Conservation (phyloP, 768 basidiomycete genomes). For the Trametes gibbosa region DNA sequence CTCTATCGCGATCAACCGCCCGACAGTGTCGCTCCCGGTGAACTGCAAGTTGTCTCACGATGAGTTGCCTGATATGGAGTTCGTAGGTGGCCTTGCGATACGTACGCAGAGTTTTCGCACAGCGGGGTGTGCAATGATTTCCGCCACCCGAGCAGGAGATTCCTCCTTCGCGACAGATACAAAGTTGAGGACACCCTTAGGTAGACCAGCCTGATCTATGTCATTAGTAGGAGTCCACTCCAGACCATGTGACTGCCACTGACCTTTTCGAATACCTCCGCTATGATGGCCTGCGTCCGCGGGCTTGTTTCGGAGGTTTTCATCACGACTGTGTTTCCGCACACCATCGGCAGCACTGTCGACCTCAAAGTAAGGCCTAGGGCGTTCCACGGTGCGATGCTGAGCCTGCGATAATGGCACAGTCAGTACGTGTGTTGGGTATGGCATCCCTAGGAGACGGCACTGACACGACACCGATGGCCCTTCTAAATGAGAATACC, state of each 20-base stretch:
- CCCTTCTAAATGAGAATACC: constrained; percentile 43
- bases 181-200: constrained; percentile 57
- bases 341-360: constrained; percentile 44
- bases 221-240: background rate
- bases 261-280: constrained; percentile 47
- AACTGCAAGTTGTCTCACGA: too few relatives aligned
- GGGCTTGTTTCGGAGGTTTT: constrained; percentile 53
- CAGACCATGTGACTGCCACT: background rate
- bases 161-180: constrained; percentile 45
- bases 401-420: constrained; percentile 14
- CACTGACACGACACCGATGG: constrained; percentile 54
- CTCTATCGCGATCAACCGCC: constrained; percentile 49
- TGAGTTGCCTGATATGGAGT: too few relatives aligned
- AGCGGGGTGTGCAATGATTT: constrained; percentile 55
- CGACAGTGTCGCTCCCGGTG: constrained; percentile 55
- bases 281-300: constrained; percentile 42
- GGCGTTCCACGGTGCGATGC: constrained; percentile 58
- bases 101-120: constrained; percentile 53
- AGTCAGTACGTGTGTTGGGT: background rate
- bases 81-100: too few relatives aligned
- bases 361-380: constrained; percentile 46
- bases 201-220: constrained; percentile 49
- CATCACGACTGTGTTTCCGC: constrained; percentile 56
- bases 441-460: too few relatives aligned
- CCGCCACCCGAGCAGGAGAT: constrained; percentile 42